Conservation (phyloP, 768 basidiomycete genomes). For the Lyophyllum shimeji region DNA sequence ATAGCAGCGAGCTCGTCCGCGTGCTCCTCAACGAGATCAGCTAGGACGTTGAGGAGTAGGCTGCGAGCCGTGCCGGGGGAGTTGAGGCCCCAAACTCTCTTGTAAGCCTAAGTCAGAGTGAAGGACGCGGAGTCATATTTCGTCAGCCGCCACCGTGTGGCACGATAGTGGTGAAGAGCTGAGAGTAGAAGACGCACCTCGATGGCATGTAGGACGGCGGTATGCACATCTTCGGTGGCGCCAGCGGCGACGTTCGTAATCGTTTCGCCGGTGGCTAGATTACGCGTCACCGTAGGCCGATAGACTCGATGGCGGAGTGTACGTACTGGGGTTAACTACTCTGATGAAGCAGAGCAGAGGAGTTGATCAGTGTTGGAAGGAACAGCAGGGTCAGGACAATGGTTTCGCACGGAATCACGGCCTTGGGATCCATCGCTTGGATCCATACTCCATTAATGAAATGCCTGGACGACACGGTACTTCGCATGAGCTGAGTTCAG, state of each 20-base stretch:
- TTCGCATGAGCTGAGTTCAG: neutral
- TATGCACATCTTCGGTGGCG: neutral
- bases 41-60: conserved; percentile 52
- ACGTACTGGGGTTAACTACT: neutral
- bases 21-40: conserved; percentile 54
- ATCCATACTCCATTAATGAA: neutral
- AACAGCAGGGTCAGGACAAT: neutral
- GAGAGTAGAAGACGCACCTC: neutral
- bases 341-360: neutral
- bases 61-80: conserved; percentile 46
- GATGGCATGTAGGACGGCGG: neutral
- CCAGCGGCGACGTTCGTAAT: neutral
- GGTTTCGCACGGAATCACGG: neutral
- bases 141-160: no score
- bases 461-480: neutral
- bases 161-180: neutral
- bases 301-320: neutral
- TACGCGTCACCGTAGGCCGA: neutral
- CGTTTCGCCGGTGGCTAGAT: neutral
- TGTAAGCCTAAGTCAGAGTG: conserved; percentile 26
- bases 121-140: neutral
- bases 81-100: conserved; percentile 59
- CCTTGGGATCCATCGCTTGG: neutral
- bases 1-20: conserved; percentile 59
- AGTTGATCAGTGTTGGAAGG: neutral